Evolutionary conservation across 1,284 basidiomycete species (phyloP).

Genomic region (Puccinia horiana): DNA sequence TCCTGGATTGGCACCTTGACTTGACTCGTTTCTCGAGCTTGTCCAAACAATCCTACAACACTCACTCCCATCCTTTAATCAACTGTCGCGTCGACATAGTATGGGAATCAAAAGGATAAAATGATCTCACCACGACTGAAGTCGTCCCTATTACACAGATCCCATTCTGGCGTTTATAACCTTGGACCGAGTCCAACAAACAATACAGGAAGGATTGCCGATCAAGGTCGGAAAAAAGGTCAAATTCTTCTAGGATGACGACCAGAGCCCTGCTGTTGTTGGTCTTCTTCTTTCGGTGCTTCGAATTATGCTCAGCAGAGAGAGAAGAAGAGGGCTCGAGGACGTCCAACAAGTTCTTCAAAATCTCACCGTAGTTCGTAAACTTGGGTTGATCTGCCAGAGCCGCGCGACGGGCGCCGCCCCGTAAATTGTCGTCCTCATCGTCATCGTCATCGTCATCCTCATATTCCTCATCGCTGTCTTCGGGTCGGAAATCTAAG

Average conservation of each 20-base stretch:
- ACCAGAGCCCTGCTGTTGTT: constrained; percentile 66
- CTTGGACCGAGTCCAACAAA: constrained; percentile 69
- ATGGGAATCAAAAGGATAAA: neutral
- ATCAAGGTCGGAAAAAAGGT: constrained; percentile 75
- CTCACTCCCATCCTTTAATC: neutral
- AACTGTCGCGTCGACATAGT: neutral
- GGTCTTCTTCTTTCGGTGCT: neutral
- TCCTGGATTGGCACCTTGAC: constrained; percentile 87
- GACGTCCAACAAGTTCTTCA: constrained; percentile 29
- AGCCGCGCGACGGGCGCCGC: neutral
- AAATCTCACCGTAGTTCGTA: constrained; percentile 23
- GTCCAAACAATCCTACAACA: constrained; percentile 73
- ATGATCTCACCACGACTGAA: constrained; percentile 65
- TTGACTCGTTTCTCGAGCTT: constrained; percentile 91
- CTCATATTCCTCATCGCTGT: neutral
- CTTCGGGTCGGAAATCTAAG: neutral
- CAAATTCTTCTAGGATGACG: constrained; percentile 83
- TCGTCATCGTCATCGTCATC: neutral
- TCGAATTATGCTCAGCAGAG: neutral
- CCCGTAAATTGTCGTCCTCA: too few relatives aligned
- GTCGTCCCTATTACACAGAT: constrained; percentile 81
- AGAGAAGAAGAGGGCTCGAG: constrained; percentile 16
- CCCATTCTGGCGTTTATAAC: constrained; percentile 63
- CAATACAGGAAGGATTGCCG: constrained; percentile 57
- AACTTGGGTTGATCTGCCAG: neutral